These are phyloP conservation scores for Xerocomus spinulosus DNA, from an alignment of 768 basidiomycete species.

Conservation along the genomic window DNA sequence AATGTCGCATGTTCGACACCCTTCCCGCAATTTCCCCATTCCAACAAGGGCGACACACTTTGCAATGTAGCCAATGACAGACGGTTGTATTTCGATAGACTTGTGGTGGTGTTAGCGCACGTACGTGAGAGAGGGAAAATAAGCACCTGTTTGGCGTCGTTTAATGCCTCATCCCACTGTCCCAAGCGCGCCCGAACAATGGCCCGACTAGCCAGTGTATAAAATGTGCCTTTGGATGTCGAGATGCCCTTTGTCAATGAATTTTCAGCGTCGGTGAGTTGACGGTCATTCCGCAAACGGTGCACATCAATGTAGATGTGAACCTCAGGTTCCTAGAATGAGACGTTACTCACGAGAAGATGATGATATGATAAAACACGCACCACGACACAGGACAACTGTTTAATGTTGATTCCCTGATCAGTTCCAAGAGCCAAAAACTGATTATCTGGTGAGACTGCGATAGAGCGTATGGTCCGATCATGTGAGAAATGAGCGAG, in stretches of 20 bases:
- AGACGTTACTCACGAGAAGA: background rate
- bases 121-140: background rate
- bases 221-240: background rate
- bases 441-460: background rate
- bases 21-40: background rate
- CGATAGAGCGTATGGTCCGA: background rate
- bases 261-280: background rate
- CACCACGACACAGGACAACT: too few relatives aligned
- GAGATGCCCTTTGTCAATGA: background rate
- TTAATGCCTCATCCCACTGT: background rate
- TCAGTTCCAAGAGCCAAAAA: background rate
- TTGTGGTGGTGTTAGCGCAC: background rate
- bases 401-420: background rate
- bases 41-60: background rate
- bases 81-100: background rate
- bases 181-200: background rate
- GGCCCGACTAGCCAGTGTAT: background rate
- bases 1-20: background rate
- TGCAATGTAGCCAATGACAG: constrained; percentile 4
- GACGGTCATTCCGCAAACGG: background rate
- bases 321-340: background rate
- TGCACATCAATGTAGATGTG: background rate
- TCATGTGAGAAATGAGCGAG: background rate
- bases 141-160: constrained; percentile 1
- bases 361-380: too few relatives aligned